Evolutionary conservation across 164 flowering plant genomes (phyloP).

Genomic region (Macadamia integrifolia): DNA sequence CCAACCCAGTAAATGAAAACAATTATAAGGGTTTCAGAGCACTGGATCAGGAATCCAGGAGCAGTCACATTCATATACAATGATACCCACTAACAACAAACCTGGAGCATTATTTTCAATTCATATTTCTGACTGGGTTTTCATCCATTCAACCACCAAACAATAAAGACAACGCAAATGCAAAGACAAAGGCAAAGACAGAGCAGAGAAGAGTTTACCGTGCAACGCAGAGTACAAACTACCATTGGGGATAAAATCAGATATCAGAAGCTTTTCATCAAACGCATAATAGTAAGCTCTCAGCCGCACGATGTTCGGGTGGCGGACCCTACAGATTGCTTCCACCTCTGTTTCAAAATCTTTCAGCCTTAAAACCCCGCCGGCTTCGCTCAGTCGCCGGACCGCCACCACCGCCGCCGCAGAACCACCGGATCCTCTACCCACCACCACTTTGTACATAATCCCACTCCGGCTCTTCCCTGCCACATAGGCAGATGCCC

Average conservation of each 20-base stretch:
- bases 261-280: slow-evolving; percentile 83
- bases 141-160: no score
- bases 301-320: slow-evolving; percentile 72
- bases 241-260: slow-evolving; percentile 81
- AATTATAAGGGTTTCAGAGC: no score
- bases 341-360: slow-evolving; percentile 90
- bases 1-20: no score
- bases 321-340: slow-evolving; percentile 59
- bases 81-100: no score
- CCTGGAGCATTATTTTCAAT: no score
- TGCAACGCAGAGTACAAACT: slow-evolving; percentile 73
- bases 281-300: slow-evolving; percentile 83
- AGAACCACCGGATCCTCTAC: slow-evolving; percentile 34
- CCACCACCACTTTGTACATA: slow-evolving; percentile 85
- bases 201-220: slow-evolving; percentile 37
- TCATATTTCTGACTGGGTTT: no score
- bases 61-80: no score
- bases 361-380: slow-evolving; percentile 50
- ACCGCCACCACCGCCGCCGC: slow-evolving; percentile 59
- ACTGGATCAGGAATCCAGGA: no score
- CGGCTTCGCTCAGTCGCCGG: slow-evolving; percentile 75
- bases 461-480: slow-evolving; percentile 94
- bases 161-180: no score
- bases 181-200: not conserved
- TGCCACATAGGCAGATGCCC: slow-evolving; percentile 93